Evolutionary conservation across 345 rosid species (phyloP).

Genomic region (Nephelium lappaceum): DNA sequence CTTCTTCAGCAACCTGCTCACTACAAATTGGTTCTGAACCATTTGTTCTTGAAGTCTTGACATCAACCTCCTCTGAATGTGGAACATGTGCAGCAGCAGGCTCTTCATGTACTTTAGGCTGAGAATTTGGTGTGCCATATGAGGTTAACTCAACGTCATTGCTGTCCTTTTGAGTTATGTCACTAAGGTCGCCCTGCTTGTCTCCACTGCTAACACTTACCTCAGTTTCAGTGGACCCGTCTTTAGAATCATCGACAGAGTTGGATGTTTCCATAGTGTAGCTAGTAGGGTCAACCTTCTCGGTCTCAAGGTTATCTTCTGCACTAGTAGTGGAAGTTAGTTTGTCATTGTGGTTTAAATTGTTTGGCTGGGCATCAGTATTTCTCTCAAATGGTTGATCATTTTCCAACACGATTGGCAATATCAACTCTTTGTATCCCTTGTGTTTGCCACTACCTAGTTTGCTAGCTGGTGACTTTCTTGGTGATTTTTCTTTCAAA

Average conservation of each 20-base stretch:
- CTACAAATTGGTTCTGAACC: conserved; percentile 27
- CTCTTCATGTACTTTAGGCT: conserved; percentile 33
- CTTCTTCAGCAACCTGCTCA: conserved; percentile 35
- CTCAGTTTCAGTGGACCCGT: conserved; percentile 54
- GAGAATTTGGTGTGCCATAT: conserved; percentile 23
- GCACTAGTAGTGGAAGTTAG: conserved; percentile 56
- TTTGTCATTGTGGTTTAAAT: conserved; percentile 36
- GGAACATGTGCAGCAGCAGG: conserved; percentile 32
- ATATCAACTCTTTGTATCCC: conserved; percentile 38
- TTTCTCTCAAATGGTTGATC: conserved; percentile 33
- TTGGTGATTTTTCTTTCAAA: conserved; percentile 61
- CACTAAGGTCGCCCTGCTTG: conserved; percentile 38
- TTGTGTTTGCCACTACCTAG: conserved; percentile 39
- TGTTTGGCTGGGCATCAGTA: conserved; percentile 38
- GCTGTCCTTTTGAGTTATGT: conserved; percentile 32
- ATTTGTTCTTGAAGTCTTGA: conserved; percentile 26
- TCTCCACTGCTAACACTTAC: conserved; percentile 45
- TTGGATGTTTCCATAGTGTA: conserved; percentile 44
- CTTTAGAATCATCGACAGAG: conserved; percentile 48
- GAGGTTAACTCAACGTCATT: conserved; percentile 29
- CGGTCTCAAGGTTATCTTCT: conserved; percentile 69
- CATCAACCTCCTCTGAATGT: conserved; percentile 35
- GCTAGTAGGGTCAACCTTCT: conserved; percentile 70
- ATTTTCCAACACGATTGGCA: conserved; percentile 45
- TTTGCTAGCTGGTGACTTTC: conserved; percentile 57